Percentiles rank a stretch among this genome's conserved stretches.
phyloP scores from a whole-genome alignment of 768 basidiomycete genomes.

The Phlebiopsis gigantea region DNA sequence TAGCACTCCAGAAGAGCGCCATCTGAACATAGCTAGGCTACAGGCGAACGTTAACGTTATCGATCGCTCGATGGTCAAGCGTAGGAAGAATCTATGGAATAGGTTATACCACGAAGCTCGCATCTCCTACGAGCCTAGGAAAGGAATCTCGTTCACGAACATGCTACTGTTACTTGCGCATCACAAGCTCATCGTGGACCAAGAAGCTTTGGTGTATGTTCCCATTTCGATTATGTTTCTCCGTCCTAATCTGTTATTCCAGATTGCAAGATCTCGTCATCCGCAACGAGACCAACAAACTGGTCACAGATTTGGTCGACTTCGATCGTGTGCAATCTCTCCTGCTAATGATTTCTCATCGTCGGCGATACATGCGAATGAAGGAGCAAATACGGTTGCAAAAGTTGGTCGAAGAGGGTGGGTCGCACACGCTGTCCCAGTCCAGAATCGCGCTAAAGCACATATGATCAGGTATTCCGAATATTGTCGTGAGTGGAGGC shows the following conservation, averaged over 20 bases:
- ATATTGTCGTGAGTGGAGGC: slow-evolving; percentile 53
- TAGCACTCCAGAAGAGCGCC: not conserved
- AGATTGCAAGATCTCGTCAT: slow-evolving; percentile 81
- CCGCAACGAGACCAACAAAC: slow-evolving; percentile 68
- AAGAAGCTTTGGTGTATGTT: slow-evolving; percentile 81
- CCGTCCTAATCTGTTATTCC: slow-evolving; percentile 3
- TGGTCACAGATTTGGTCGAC: slow-evolving; percentile 81
- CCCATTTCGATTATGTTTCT: not conserved
- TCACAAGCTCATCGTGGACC: slow-evolving; percentile 87
- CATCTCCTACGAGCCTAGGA: slow-evolving; percentile 61
- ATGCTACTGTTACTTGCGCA: slow-evolving; percentile 88
- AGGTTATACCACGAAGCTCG: slow-evolving; percentile 84
- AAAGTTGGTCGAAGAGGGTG: slow-evolving; percentile 39
- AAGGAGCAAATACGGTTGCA: slow-evolving; percentile 36
- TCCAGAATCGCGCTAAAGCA: not conserved
- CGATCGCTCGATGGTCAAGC: slow-evolving; percentile 57
- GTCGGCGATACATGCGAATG: slow-evolving; percentile 58
- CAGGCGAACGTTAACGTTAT: slow-evolving; percentile 53
- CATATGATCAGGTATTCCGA: slow-evolving; percentile 32
- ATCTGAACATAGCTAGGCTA: slow-evolving; percentile 43
- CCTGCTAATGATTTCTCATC: slow-evolving; percentile 67
- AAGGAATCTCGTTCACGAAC: slow-evolving; percentile 85
- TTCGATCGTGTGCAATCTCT: slow-evolving; percentile 80
- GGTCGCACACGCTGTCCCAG: no score
- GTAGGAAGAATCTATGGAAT: slow-evolving; percentile 65